Percentiles rank a stretch among this genome's conserved stretches.
Conservation (phyloP, 2,329 filamentous ascomycete genomes). For the Cytospora schulzeri region DNA sequence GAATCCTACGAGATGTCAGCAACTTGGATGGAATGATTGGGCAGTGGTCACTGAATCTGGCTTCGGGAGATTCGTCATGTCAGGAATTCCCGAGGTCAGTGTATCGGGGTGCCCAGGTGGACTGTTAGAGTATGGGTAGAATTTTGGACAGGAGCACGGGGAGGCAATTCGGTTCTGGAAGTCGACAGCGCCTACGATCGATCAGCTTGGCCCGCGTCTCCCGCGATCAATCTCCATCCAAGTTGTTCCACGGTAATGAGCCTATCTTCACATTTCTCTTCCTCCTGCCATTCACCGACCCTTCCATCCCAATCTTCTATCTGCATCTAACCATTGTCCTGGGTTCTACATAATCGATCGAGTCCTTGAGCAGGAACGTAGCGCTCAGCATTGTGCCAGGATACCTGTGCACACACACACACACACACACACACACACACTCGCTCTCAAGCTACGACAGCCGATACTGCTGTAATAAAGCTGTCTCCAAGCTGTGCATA, state of each 20-base stretch:
- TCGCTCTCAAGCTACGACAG: neutral
- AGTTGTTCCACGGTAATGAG: neutral
- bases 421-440: constrained; percentile 13
- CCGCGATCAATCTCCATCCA: constrained; percentile 5
- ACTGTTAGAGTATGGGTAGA: neutral
- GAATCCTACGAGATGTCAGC: neutral
- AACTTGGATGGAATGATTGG: neutral
- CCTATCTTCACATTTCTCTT: constrained; percentile 9
- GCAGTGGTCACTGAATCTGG: neutral
- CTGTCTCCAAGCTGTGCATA: constrained; percentile 1
- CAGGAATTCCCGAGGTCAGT: neutral
- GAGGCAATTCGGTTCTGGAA: constrained; percentile 11
- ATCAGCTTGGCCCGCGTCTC: constrained; percentile 3
- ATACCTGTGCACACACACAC: constrained; percentile 12
- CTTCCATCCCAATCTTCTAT: constrained; percentile 2
- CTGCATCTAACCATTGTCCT: neutral
- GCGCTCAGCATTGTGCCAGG: neutral
- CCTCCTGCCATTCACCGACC: neutral
- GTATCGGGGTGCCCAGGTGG: neutral
- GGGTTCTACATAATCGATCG: too few species aligned
- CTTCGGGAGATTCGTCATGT: neutral
- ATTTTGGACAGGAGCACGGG: neutral
- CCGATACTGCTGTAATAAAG: neutral
- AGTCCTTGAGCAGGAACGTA: constrained; percentile 10
- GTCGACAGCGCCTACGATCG: constrained; percentile 6